Evolutionary conservation across 2,329 filamentous ascomycete species (phyloP).

Genomic region (Lachnellula subtilissima): DNA sequence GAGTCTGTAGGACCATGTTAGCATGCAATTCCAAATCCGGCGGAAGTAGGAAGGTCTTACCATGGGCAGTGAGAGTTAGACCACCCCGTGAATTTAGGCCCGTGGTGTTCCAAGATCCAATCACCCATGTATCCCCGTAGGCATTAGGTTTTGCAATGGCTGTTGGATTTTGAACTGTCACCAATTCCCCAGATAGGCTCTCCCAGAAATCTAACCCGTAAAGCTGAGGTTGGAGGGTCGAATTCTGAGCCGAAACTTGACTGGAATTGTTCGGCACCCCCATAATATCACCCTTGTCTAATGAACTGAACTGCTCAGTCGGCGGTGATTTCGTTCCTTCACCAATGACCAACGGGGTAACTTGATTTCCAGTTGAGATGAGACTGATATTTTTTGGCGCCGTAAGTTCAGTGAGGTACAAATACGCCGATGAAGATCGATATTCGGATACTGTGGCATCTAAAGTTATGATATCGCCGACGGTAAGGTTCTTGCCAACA

Average conservation of each 20-base stretch:
- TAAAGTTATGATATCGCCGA: constrained; percentile 60
- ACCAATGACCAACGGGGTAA: constrained; percentile 57
- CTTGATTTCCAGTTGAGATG: constrained; percentile 48
- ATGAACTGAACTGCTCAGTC: constrained; percentile 53
- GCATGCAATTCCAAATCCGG: not conserved
- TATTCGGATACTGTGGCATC: constrained; percentile 57
- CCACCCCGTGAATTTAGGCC: constrained; percentile 60
- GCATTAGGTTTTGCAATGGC: constrained; percentile 57
- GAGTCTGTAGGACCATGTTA: constrained; percentile 41
- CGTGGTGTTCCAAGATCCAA: constrained; percentile 59
- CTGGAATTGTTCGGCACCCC: constrained; percentile 57
- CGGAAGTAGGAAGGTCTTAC: constrained; percentile 31
- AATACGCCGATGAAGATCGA: constrained; percentile 40
- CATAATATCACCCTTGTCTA: constrained; percentile 64
- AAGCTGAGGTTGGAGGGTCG: constrained; percentile 51
- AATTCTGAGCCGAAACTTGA: constrained; percentile 55
- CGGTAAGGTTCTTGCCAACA: constrained; percentile 46
- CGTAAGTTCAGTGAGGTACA: constrained; percentile 60
- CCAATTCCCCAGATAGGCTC: constrained; percentile 61
- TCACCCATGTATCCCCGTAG: constrained; percentile 66
- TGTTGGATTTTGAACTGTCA: constrained; percentile 54
- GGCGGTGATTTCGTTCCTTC: constrained; percentile 53
- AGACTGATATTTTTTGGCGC: constrained; percentile 49
- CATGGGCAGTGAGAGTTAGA: constrained; percentile 55
- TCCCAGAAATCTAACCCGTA: constrained; percentile 75